Evolutionary conservation across 2,329 filamentous ascomycete species (phyloP).

Genomic region (Akanthomyces uredinophilus): DNA sequence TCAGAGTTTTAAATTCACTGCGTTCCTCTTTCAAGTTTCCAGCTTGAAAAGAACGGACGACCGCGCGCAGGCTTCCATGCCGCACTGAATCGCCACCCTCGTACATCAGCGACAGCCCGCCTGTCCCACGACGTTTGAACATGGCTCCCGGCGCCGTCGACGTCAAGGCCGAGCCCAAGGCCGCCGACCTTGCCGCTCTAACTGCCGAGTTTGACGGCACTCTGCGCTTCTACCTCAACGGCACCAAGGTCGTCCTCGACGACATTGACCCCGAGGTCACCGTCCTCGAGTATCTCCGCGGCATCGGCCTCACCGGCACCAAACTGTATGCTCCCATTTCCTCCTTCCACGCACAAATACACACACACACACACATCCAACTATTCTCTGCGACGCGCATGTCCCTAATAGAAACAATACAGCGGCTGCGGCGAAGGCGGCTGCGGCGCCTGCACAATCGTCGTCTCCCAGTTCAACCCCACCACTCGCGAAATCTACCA

Average conservation of each 20-base stretch:
- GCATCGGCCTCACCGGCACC: constrained; percentile 88
- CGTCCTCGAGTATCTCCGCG: constrained; percentile 85
- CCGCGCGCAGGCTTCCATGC: too few relatives aligned
- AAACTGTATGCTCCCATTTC: constrained; percentile 57
- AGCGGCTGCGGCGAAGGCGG: constrained; percentile 91
- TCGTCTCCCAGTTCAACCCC: constrained; percentile 88
- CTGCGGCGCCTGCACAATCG: constrained; percentile 93
- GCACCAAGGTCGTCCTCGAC: constrained; percentile 81
- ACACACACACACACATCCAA: too few relatives aligned
- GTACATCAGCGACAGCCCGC: background rate
- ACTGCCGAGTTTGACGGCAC: constrained; percentile 81
- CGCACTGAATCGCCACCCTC: background rate
- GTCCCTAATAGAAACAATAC: constrained; percentile 4
- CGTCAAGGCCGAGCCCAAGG: constrained; percentile 36
- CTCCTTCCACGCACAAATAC: too few relatives aligned
- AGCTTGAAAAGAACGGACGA: too few relatives aligned
- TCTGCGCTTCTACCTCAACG: constrained; percentile 89
- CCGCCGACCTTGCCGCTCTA: constrained; percentile 39
- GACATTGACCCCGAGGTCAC: constrained; percentile 88
- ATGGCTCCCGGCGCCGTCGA: constrained; percentile 56
- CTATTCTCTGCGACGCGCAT: too few relatives aligned
- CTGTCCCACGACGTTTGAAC: background rate
- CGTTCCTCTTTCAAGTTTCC: background rate
- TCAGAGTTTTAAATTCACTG: background rate
- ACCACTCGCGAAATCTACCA: constrained; percentile 92